Conservation (phyloP, 768 basidiomycete genomes). For the Porpolomopsis calyptriformis region DNA sequence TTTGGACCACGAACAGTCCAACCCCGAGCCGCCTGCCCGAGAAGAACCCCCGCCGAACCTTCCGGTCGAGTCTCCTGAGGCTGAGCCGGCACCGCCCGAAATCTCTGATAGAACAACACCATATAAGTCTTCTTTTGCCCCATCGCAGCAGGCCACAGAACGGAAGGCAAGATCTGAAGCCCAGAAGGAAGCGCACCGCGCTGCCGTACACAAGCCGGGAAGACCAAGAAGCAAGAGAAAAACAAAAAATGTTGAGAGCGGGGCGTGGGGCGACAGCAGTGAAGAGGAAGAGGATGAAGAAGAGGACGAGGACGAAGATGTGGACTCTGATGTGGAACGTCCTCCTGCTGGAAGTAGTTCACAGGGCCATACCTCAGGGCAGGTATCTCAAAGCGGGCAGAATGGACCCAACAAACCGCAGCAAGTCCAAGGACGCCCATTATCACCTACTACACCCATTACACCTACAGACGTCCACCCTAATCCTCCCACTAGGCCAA, state of each 20-base stretch:
- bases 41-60: constrained; percentile 2
- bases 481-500: constrained; percentile 30
- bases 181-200: constrained; percentile 72
- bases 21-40: neutral
- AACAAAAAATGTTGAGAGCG: constrained; percentile 47
- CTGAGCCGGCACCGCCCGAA: constrained; percentile 13
- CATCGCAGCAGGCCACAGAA: constrained; percentile 73
- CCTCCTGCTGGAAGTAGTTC: constrained; percentile 12
- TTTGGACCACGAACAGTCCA: constrained; percentile 42
- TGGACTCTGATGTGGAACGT: constrained; percentile 46
- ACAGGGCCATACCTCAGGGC: neutral
- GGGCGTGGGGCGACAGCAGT: constrained; percentile 59
- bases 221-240: constrained; percentile 53
- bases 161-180: constrained; percentile 77
- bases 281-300: constrained; percentile 85
- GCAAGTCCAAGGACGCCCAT: constrained; percentile 16
- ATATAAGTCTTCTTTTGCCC: constrained; percentile 82
- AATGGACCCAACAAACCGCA: constrained; percentile 8
- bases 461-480: constrained; percentile 29
- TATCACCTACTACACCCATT: constrained; percentile 16
- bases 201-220: constrained; percentile 67
- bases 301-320: constrained; percentile 63
- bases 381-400: too few species aligned
- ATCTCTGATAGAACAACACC: constrained; percentile 21
- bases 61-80: neutral